Evolutionary conservation across 495 filamentous ascomycete species (phyloP).

Genomic region (Gamarada debralockiae): DNA sequence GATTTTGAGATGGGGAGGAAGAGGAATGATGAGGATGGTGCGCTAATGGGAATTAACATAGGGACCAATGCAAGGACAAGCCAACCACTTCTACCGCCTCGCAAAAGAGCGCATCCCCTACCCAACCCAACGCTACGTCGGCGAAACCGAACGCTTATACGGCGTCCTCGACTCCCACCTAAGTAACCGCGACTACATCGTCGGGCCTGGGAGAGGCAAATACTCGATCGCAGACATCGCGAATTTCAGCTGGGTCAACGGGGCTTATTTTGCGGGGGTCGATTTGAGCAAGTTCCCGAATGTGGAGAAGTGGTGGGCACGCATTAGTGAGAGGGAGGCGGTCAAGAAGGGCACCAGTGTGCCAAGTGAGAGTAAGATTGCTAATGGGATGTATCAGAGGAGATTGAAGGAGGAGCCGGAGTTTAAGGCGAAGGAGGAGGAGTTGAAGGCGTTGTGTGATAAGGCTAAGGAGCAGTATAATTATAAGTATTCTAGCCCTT

Average conservation of each 20-base stretch:
- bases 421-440: conserved; percentile 49
- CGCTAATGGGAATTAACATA: conserved; percentile 40
- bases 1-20: too few species aligned
- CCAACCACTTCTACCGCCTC: conserved; percentile 78
- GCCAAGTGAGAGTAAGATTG: conserved; percentile 35
- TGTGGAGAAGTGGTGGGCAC: conserved; percentile 58
- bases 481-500: conserved; percentile 20
- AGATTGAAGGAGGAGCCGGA: conserved; percentile 51
- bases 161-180: conserved; percentile 70
- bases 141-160: conserved; percentile 76
- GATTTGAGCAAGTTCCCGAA: conserved; percentile 69
- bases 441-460: conserved; percentile 56
- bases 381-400: conserved; percentile 25
- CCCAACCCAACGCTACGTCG: conserved; percentile 70
- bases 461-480: conserved; percentile 35
- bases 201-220: conserved; percentile 54
- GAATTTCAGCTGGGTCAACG: conserved; percentile 55
- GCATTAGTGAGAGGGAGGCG: conserved; percentile 55
- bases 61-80: conserved; percentile 89
- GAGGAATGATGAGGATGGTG: conserved; percentile 24
- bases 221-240: conserved; percentile 79
- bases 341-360: conserved; percentile 70
- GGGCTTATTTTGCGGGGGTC: conserved; percentile 53
- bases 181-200: conserved; percentile 52
- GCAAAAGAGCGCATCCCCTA: conserved; percentile 77